Conservation (phyloP, 495 filamentous ascomycete genomes). For the Talaromyces borbonicus region DNA sequence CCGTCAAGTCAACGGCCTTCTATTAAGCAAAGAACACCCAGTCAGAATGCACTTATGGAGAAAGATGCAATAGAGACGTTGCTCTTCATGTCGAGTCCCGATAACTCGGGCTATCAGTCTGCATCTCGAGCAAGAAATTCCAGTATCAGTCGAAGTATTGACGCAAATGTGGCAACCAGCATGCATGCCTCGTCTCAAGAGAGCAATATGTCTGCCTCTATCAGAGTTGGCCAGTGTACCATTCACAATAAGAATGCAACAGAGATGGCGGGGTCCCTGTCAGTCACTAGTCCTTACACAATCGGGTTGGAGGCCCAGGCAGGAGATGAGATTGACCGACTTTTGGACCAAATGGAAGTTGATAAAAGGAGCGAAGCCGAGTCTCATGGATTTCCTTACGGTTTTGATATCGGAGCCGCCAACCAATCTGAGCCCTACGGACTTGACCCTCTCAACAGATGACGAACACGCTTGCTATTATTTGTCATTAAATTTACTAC, state of each 20-base stretch:
- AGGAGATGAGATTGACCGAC: slow-evolving; percentile 42
- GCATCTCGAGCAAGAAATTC: slow-evolving; percentile 19
- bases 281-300: neutral
- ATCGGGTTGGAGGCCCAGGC: slow-evolving; percentile 26
- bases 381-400: neutral
- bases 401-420: slow-evolving; percentile 30
- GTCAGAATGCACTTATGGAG: slow-evolving; percentile 61
- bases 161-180: slow-evolving; percentile 16
- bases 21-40: slow-evolving; percentile 41
- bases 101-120: slow-evolving; percentile 50
- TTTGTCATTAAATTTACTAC: too few relatives aligned
- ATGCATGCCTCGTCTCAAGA: slow-evolving; percentile 6
- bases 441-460: slow-evolving; percentile 1
- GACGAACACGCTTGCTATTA: too few relatives aligned
- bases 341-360: slow-evolving; percentile 40
- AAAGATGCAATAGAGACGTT: slow-evolving; percentile 82
- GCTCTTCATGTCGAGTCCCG: slow-evolving; percentile 80
- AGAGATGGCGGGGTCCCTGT: neutral
- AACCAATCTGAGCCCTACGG: slow-evolving; percentile 16
- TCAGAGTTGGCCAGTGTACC: slow-evolving; percentile 9
- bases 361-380: slow-evolving; percentile 14
- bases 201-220: slow-evolving; percentile 12
- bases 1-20: slow-evolving; percentile 19
- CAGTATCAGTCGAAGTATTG: slow-evolving; percentile 20
- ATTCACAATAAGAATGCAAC: neutral